Evolutionary conservation across 2,329 filamentous ascomycete species (phyloP).

Genomic region (Claviceps paspali): DNA sequence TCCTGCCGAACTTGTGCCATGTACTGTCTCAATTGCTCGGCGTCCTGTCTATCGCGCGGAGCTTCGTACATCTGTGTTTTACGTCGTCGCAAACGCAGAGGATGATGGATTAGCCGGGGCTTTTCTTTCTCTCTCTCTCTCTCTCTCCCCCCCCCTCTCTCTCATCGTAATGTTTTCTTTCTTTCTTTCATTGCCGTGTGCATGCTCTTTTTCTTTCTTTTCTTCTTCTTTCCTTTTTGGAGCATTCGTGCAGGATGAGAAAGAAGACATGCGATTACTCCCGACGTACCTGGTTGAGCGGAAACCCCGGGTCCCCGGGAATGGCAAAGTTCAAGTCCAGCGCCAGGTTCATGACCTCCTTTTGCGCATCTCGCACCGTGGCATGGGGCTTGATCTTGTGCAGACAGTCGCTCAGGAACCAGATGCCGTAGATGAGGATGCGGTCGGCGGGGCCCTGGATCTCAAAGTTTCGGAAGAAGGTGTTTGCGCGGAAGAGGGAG

Average conservation of each 20-base stretch:
- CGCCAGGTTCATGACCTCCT: conserved; percentile 81
- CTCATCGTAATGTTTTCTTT: too few species aligned
- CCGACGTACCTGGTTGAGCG: conserved; percentile 64
- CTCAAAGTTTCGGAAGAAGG: conserved; percentile 98
- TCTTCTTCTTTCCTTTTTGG: too few species aligned
- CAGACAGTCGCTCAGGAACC: conserved; percentile 85
- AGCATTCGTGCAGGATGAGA: too few species aligned
- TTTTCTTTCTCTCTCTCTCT: too few species aligned
- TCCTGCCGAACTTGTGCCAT: conserved; percentile 89
- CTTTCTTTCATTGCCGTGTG: too few species aligned
- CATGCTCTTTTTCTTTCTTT: too few species aligned
- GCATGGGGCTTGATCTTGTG: conserved; percentile 70
- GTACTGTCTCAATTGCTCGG: conserved; percentile 78
- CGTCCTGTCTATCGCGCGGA: conserved; percentile 72
- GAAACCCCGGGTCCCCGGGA: conserved; percentile 84
- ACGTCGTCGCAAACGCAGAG: too few species aligned
- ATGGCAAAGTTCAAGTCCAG: conserved; percentile 87
- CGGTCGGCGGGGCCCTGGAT: conserved; percentile 93
- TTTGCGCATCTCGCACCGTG: conserved; percentile 39
- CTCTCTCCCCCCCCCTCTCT: too few species aligned
- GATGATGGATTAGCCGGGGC: too few species aligned
- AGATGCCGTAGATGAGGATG: conserved; percentile 89
- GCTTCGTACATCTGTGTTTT: conserved; percentile 63
- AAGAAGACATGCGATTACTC: too few species aligned
- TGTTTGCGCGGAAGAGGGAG: conserved; percentile 89